Conservation (phyloP, 2,329 filamentous ascomycete genomes). For the Xylaria sp. region DNA sequence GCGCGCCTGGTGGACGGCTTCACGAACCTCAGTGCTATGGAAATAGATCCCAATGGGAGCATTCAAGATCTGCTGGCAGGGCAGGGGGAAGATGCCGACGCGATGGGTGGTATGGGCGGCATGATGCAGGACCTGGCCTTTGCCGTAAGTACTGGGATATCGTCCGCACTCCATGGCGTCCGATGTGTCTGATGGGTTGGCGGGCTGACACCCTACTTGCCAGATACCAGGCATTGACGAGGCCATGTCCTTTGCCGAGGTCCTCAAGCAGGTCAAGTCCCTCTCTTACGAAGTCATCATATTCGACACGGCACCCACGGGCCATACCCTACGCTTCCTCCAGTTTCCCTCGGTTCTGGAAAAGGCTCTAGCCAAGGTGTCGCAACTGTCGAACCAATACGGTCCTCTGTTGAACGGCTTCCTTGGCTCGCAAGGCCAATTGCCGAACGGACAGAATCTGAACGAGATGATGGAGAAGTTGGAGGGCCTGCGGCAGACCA, state of each 20-base stretch:
- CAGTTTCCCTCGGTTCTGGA: slow-evolving; percentile 98
- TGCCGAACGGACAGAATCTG: slow-evolving; percentile 93
- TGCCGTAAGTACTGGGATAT: slow-evolving; percentile 70
- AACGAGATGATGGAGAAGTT: slow-evolving; percentile 94
- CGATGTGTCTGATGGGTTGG: slow-evolving; percentile 23
- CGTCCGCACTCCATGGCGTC: neutral
- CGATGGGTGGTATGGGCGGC: slow-evolving; percentile 78
- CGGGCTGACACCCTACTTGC: slow-evolving; percentile 27
- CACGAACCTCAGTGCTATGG: slow-evolving; percentile 95
- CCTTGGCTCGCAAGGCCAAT: slow-evolving; percentile 77
- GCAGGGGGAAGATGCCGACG: slow-evolving; percentile 72
- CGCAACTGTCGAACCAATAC: slow-evolving; percentile 92
- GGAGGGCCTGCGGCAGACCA: slow-evolving; percentile 91
- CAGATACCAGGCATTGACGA: slow-evolving; percentile 98
- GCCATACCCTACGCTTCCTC: slow-evolving; percentile 97
- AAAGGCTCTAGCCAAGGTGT: slow-evolving; percentile 97
- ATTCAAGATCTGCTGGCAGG: slow-evolving; percentile 93
- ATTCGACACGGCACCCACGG: slow-evolving; percentile 98
- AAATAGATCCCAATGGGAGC: slow-evolving; percentile 97
- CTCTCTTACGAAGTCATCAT: slow-evolving; percentile 99
- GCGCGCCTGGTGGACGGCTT: slow-evolving; percentile 92
- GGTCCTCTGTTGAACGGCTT: slow-evolving; percentile 95
- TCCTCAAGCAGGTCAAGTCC: slow-evolving; percentile 98
- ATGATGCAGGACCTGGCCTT: slow-evolving; percentile 99
- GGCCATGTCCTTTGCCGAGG: slow-evolving; percentile 99